Conservation (phyloP, 108 stramenopile species). For the Nitzschia sp. region DNA sequence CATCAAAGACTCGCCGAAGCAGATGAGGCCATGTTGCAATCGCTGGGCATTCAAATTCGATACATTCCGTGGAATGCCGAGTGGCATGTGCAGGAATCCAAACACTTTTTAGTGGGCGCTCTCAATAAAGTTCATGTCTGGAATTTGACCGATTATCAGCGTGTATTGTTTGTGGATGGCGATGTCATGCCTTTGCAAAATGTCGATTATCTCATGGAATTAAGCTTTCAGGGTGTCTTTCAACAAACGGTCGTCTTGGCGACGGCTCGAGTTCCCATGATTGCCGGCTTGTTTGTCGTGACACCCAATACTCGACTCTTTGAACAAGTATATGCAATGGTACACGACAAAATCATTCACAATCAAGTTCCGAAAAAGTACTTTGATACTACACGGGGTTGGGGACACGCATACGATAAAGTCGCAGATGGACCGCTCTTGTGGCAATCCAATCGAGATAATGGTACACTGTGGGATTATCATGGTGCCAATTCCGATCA, state of each 20-base stretch:
- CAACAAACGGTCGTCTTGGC: conserved; percentile 15
- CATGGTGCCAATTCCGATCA: conserved; percentile 24
- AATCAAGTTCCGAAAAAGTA: background rate
- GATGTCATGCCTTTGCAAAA: conserved; percentile 60
- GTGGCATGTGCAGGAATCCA: conserved; percentile 8
- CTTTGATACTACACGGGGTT: conserved; percentile 14
- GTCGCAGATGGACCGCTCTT: background rate
- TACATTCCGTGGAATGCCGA: conserved; percentile 11
- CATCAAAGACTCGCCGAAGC: background rate
- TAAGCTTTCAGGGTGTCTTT: conserved; percentile 4
- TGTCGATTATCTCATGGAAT: conserved; percentile 54
- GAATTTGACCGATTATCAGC: conserved; percentile 52
- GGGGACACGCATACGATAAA: conserved; percentile 17
- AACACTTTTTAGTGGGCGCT: conserved; percentile 18
- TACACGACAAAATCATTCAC: background rate
- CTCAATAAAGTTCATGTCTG: conserved; percentile 46
- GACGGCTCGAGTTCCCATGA: conserved; percentile 21
- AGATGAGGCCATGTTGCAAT: conserved; percentile 17
- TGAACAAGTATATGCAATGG: conserved; percentile 12
- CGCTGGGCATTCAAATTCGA: conserved; percentile 17
- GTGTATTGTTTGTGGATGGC: conserved; percentile 64
- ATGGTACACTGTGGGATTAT: conserved; percentile 21
- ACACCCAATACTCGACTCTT: conserved; percentile 18
- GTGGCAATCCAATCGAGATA: conserved; percentile 11
- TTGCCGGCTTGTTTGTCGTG: conserved; percentile 36